A percentile compares a stretch with the other conserved stretches of the same genome.
Evolutionary conservation across 257 asterid species (phyloP).

Genomic region (Plectranthus barbatus): DNA sequence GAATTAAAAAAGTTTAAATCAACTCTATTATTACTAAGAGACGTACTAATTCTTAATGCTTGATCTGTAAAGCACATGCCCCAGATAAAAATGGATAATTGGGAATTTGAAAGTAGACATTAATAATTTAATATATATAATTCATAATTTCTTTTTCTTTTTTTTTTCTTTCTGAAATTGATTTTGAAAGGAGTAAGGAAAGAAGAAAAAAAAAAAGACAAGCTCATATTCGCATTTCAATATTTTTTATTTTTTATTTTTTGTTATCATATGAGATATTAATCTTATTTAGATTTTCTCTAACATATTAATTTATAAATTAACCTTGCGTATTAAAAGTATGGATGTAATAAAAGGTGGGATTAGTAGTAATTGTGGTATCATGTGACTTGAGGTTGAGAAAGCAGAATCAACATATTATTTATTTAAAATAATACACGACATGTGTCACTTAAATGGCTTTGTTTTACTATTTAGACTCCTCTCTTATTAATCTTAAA

Average conservation of each 20-base stretch:
- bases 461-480: conserved; percentile 28
- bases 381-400: no score
- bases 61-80: neutral
- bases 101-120: neutral
- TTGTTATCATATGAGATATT: no score
- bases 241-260: no score
- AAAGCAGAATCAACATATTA: conserved; percentile 9
- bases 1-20: neutral
- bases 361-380: no score
- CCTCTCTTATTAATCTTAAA: neutral
- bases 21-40: no score
- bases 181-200: neutral
- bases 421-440: conserved; percentile 2
- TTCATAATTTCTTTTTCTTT: no score
- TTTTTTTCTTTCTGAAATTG: neutral
- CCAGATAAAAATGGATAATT: neutral
- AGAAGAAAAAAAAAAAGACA: no score
- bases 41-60: neutral
- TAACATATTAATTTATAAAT: no score
- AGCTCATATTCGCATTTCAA: no score
- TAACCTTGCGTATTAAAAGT: no score
- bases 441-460: conserved; percentile 23
- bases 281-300: no score
- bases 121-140: neutral
- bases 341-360: no score